A percentile compares a stretch with the other conserved stretches of the same genome.
Evolutionary conservation across 352 stramenopile genomes (phyloP).

Genomic region (Halophytophthora batemanensis): DNA sequence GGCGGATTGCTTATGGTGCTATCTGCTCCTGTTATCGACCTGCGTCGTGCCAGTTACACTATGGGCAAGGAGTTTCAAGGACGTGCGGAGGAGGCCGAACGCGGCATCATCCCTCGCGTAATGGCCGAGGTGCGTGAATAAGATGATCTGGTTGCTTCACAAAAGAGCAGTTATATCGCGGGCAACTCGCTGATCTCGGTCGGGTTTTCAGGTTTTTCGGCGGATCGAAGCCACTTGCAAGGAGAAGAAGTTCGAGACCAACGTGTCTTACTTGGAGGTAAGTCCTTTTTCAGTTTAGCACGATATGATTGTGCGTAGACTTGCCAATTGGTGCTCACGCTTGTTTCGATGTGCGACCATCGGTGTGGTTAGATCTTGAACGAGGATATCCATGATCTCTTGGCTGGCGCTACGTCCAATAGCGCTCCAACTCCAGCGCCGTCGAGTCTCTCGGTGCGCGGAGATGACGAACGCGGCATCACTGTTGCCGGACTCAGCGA

Average conservation of each 20-base stretch:
- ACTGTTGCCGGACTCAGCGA: slow-evolving; percentile 84
- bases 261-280: slow-evolving; percentile 76
- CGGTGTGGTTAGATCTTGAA: slow-evolving; percentile 91
- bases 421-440: slow-evolving; percentile 9
- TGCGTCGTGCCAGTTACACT: slow-evolving; percentile 82
- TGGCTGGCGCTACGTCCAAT: slow-evolving; percentile 31
- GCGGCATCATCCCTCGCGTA: slow-evolving; percentile 80
- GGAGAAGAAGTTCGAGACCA: slow-evolving; percentile 41
- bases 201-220: slow-evolving; percentile 45
- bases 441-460: slow-evolving; percentile 68
- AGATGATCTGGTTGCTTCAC: background rate
- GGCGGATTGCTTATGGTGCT: background rate
- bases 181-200: background rate
- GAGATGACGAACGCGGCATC: slow-evolving; percentile 89
- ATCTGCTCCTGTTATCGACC: background rate
- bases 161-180: background rate
- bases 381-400: slow-evolving; percentile 95
- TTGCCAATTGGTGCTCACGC: background rate
- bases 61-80: slow-evolving; percentile 89
- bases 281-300: background rate
- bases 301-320: background rate
- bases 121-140: slow-evolving; percentile 53
- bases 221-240: slow-evolving; percentile 24
- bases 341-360: slow-evolving; percentile 1
- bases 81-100: slow-evolving; percentile 23